A percentile compares a stretch with the other conserved stretches of the same genome.
phyloP scores from a whole-genome alignment of 1,139 yeast genomes.

The Taphrina sp. region DNA sequence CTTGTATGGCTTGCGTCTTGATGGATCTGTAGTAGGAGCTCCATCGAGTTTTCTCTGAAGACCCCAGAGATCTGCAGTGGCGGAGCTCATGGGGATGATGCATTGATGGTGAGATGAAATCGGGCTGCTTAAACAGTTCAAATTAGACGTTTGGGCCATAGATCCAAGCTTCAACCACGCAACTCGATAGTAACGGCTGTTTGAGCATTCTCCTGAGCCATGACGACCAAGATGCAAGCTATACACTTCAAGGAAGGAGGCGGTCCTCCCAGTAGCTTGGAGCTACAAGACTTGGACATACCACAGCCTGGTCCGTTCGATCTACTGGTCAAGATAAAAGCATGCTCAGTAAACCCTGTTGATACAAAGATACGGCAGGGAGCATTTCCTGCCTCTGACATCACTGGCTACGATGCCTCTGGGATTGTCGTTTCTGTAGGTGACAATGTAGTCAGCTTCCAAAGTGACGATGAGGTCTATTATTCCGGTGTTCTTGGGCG shows the following conservation, averaged over 20 bases:
- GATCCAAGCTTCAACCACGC: too few relatives aligned
- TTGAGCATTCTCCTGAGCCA: too few relatives aligned
- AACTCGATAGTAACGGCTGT: too few relatives aligned
- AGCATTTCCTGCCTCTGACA: constrained; percentile 11
- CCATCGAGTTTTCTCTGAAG: too few relatives aligned
- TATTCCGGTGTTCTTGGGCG: constrained; percentile 20
- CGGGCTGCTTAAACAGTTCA: too few relatives aligned
- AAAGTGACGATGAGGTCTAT: constrained; percentile 9
- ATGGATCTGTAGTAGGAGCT: too few relatives aligned
- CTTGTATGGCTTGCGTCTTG: too few relatives aligned
- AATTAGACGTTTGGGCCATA: too few relatives aligned
- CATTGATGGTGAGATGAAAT: too few relatives aligned
- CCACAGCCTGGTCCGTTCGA: constrained; percentile 10
- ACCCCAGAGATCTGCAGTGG: too few relatives aligned
- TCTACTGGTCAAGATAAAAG: constrained; percentile 5
- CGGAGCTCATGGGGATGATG: too few relatives aligned
- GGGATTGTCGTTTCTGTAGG: constrained; percentile 10
- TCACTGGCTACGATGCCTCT: constrained; percentile 18
- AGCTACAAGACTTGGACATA: constrained; percentile 2
- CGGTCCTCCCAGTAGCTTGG: constrained; percentile 7
- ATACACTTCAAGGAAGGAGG: constrained; percentile 20
- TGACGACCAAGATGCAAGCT: too few relatives aligned
- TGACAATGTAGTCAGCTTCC: constrained; percentile 1
- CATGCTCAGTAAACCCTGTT: constrained; percentile 24
- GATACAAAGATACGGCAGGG: constrained; percentile 23